phyloP scores from a whole-genome alignment of 2,329 filamentous ascomycete species.

The Ophiocordyceps sinensis region DNA sequence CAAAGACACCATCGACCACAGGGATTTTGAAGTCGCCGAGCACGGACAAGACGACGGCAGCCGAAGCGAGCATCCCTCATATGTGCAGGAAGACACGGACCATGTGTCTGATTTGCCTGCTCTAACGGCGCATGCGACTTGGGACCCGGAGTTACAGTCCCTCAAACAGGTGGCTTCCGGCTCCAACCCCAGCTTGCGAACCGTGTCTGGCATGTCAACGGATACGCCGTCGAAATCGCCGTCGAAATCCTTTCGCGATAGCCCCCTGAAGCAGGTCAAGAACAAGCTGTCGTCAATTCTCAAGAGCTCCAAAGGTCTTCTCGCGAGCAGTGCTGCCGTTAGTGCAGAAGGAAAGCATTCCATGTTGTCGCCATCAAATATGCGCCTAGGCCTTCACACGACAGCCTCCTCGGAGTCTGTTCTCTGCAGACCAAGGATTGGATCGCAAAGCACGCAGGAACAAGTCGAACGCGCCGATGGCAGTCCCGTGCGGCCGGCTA shows the following conservation, averaged over 20 bases:
- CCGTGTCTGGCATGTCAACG: constrained; percentile 30
- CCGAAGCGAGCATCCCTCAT: constrained; percentile 1
- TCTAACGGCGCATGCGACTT: constrained; percentile 10
- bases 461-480: constrained; percentile 6
- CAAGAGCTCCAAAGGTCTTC: constrained; percentile 72
- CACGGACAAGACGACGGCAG: neutral
- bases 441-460: constrained; percentile 8
- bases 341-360: constrained; percentile 46
- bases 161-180: constrained; percentile 48
- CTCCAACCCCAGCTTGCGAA: constrained; percentile 37
- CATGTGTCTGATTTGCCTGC: constrained; percentile 48
- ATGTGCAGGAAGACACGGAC: constrained; percentile 32
- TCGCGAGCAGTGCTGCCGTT: constrained; percentile 58
- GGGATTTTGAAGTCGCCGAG: constrained; percentile 15
- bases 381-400: constrained; percentile 27
- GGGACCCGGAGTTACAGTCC: constrained; percentile 9
- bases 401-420: constrained; percentile 35
- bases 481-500: constrained; percentile 29
- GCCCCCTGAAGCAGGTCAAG: constrained; percentile 81
- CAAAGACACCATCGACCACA: constrained; percentile 31
- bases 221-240: constrained; percentile 42
- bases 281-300: constrained; percentile 84
- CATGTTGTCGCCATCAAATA: constrained; percentile 37
- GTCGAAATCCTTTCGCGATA: constrained; percentile 47
- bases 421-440: constrained; percentile 10